A percentile compares a stretch with the other conserved stretches of the same genome.
Conservation (phyloP, 495 filamentous ascomycete genomes). For the Parathielavia hyrcaniae region DNA sequence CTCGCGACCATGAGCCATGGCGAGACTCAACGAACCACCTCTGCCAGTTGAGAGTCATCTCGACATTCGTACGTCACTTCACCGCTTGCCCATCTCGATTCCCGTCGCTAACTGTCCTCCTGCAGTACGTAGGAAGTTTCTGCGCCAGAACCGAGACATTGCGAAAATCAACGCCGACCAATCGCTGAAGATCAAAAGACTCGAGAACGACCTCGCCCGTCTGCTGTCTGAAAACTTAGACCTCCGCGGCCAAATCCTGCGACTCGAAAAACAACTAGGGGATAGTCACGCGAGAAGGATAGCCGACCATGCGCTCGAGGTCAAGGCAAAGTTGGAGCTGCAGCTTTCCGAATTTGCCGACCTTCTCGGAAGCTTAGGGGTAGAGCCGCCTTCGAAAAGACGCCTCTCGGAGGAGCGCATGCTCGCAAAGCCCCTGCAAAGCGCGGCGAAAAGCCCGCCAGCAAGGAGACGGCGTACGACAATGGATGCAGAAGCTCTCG, state of each 20-base stretch:
- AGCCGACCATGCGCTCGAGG: slow-evolving; percentile 57
- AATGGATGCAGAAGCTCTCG: slow-evolving; percentile 49
- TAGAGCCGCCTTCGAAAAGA: slow-evolving; percentile 40
- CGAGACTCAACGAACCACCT: slow-evolving; percentile 79
- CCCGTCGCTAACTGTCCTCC: slow-evolving; percentile 14
- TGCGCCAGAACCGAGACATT: slow-evolving; percentile 92
- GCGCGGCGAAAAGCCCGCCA: slow-evolving; percentile 34
- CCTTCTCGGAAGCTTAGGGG: slow-evolving; percentile 58
- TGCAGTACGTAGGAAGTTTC: slow-evolving; percentile 74
- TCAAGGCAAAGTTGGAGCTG: slow-evolving; percentile 62
- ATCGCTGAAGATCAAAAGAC: slow-evolving; percentile 76
- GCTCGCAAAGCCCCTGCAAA: slow-evolving; percentile 29
- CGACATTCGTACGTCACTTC: slow-evolving; percentile 63
- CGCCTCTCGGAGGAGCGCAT: slow-evolving; percentile 32
- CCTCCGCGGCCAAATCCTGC: slow-evolving; percentile 70
- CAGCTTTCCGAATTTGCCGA: slow-evolving; percentile 61
- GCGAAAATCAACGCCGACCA: slow-evolving; percentile 86
- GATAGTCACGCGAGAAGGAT: slow-evolving; percentile 42
- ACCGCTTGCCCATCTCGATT: background rate
- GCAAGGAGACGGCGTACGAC: slow-evolving; percentile 41
- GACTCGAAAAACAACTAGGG: slow-evolving; percentile 60
- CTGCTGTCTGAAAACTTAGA: slow-evolving; percentile 82
- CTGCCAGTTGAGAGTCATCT: slow-evolving; percentile 60
- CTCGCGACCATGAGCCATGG: slow-evolving; percentile 54
- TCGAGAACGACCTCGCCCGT: slow-evolving; percentile 78